Conservation (phyloP, 371 early-diverging fungal species). For the Dichotomocladium elegans region DNA sequence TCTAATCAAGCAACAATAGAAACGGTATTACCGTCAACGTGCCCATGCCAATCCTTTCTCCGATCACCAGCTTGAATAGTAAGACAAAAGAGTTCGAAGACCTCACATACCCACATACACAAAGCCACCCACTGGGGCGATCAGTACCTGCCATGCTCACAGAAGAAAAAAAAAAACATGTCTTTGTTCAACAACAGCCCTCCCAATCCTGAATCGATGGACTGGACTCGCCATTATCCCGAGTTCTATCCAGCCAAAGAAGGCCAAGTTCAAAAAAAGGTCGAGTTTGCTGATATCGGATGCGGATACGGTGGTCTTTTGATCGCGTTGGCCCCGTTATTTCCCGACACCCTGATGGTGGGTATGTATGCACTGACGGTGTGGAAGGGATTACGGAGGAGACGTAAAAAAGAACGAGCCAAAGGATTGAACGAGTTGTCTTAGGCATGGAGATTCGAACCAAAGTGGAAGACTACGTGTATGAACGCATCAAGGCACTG, state of each 20-base stretch:
- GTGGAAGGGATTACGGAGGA: conserved; percentile 35
- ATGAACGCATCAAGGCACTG: conserved; percentile 84
- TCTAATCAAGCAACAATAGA: conserved; percentile 45
- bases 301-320: conserved; percentile 99
- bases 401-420: background rate
- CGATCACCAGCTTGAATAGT: conserved; percentile 93
- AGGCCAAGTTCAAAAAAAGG: conserved; percentile 47
- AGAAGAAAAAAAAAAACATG: background rate
- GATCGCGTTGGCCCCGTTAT: conserved; percentile 86
- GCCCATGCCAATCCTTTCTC: conserved; percentile 99
- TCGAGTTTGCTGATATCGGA: conserved; percentile 98
- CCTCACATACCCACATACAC: no score
- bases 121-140: background rate
- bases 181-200: conserved; percentile 61
- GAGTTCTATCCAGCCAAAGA: conserved; percentile 57
- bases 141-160: background rate
- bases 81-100: no score
- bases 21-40: conserved; percentile 91
- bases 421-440: background rate
- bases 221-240: conserved; percentile 91
- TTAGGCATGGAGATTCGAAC: conserved; percentile 97
- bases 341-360: conserved; percentile 87
- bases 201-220: conserved; percentile 74
- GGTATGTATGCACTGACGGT: conserved; percentile 89
- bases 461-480: conserved; percentile 95